Evolutionary conservation across 345 rosid genomes (phyloP).

Genomic region (Eucalyptus curtisii): DNA sequence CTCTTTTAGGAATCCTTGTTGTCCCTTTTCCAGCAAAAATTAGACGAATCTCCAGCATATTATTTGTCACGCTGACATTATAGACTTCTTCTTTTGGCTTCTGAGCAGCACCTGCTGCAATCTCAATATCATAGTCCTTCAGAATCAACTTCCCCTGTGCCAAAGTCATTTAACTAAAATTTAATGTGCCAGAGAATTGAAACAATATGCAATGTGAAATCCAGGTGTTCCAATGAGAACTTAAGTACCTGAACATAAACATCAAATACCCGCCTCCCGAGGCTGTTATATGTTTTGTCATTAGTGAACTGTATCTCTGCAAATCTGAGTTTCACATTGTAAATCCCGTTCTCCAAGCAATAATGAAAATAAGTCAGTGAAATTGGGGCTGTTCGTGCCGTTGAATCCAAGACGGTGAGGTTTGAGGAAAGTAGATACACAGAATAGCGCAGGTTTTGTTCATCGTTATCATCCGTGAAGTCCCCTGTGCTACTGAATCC

Average conservation of each 20-base stretch:
- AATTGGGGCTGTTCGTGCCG: conserved; percentile 35
- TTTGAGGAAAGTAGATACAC: not conserved
- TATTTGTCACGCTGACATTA: conserved; percentile 1
- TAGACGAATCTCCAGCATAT: conserved; percentile 25
- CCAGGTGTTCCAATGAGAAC: not conserved
- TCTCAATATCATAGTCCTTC: conserved; percentile 15
- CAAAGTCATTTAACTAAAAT: not conserved
- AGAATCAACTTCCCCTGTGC: conserved; percentile 12
- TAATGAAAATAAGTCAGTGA: conserved; percentile 34
- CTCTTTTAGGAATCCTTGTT: conserved; percentile 15
- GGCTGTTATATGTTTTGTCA: conserved; percentile 17
- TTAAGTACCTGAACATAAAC: conserved; percentile 36
- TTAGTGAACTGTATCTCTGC: conserved; percentile 32
- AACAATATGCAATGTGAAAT: not conserved
- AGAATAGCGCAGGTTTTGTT: not conserved
- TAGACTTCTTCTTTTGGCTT: not conserved
- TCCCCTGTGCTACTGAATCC: conserved; percentile 43
- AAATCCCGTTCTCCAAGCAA: conserved; percentile 40
- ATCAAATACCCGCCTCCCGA: conserved; percentile 38
- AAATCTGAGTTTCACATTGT: conserved; percentile 39
- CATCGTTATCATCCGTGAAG: conserved; percentile 24
- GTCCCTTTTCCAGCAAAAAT: conserved; percentile 40
- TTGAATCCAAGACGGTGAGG: conserved; percentile 13
- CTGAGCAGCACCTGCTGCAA: conserved; percentile 14
- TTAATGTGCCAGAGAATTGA: not conserved